Conservation (phyloP, 2,329 filamentous ascomycete species). For the Apiospora rasikravindrae region DNA sequence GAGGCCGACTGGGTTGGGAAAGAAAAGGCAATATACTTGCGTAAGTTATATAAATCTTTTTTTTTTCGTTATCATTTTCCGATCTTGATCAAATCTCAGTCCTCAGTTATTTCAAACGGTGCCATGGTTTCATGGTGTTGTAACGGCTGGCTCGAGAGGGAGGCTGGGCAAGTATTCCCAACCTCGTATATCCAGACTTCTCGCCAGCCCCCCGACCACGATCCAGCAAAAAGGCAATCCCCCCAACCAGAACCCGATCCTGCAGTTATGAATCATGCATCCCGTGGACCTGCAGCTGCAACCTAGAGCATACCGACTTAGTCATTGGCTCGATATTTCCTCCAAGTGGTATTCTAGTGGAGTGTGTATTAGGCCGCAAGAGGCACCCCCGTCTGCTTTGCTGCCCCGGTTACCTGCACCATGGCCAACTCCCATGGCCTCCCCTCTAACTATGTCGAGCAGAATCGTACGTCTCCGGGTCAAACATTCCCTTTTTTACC, state of each 20-base stretch:
- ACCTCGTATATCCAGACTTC: conserved; percentile 7
- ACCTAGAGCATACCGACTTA: conserved; percentile 6
- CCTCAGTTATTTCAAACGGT: conserved; percentile 6
- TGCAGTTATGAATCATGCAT: conserved; percentile 1
- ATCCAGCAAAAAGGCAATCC: conserved; percentile 18
- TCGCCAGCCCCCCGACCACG: conserved; percentile 5
- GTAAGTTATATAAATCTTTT: neutral
- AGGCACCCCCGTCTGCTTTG: neutral
- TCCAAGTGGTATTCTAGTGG: conserved; percentile 16
- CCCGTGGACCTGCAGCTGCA: conserved; percentile 6
- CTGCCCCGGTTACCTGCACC: conserved; percentile 2
- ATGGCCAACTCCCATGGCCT: conserved; percentile 12
- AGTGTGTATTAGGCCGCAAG: conserved; percentile 1
- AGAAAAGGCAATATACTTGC: neutral
- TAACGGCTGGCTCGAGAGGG: neutral
- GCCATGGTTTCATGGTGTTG: conserved; percentile 10
- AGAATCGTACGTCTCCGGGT: conserved; percentile 13
- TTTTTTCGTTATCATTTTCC: neutral
- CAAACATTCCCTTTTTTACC: conserved; percentile 19
- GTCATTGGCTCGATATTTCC: conserved; percentile 16
- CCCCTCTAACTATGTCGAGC: conserved; percentile 16
- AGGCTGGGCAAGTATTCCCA: conserved; percentile 5
- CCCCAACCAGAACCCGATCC: conserved; percentile 15
- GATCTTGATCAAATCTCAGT: neutral
- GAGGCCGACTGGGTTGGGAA: neutral